A percentile compares a stretch with the other conserved stretches of the same genome.
These are phyloP conservation scores for Tuber aestivum DNA, from an alignment of 495 filamentous ascomycete genomes.

Conservation along the genomic window DNA sequence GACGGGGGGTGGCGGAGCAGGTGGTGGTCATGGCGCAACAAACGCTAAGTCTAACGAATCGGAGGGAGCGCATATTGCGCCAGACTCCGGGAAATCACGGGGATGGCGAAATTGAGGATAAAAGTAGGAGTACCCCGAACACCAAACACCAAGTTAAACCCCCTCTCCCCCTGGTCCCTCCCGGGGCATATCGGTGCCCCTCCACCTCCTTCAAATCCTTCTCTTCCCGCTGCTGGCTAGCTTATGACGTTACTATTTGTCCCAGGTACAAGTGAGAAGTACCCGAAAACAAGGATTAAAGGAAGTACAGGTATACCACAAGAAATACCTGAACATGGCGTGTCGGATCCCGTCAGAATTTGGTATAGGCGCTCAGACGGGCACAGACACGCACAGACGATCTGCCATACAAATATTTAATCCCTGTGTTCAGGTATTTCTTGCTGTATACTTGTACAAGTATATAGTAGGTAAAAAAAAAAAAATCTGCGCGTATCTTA, in stretches of 20 bases:
- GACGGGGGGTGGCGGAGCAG: slow-evolving; percentile 1
- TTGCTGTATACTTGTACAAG: too few species aligned
- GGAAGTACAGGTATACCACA: too few species aligned
- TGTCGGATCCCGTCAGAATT: too few species aligned
- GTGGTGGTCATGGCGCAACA: slow-evolving; percentile 5
- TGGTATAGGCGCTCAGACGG: too few species aligned
- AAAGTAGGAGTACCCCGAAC: background rate
- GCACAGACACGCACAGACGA: too few species aligned
- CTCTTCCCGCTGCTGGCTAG: background rate
- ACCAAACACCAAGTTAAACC: background rate
- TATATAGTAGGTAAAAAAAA: too few species aligned
- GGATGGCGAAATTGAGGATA: slow-evolving; percentile 16
- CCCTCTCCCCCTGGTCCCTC: too few species aligned
- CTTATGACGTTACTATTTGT: background rate
- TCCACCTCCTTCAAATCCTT: background rate
- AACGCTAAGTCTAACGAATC: background rate
- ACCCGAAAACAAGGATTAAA: background rate
- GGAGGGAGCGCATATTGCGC: background rate
- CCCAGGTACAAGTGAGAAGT: background rate
- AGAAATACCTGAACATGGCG: too few species aligned
- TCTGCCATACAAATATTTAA: too few species aligned
- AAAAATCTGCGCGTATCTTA: background rate
- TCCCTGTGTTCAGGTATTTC: too few species aligned
- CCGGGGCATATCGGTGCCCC: background rate
- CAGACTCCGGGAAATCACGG: slow-evolving; percentile 10